Evolutionary conservation across 495 filamentous ascomycete genomes (phyloP), one percentile per base, ranked within the genome.

Genomic region (Penicillium verhagenii): DNA sequence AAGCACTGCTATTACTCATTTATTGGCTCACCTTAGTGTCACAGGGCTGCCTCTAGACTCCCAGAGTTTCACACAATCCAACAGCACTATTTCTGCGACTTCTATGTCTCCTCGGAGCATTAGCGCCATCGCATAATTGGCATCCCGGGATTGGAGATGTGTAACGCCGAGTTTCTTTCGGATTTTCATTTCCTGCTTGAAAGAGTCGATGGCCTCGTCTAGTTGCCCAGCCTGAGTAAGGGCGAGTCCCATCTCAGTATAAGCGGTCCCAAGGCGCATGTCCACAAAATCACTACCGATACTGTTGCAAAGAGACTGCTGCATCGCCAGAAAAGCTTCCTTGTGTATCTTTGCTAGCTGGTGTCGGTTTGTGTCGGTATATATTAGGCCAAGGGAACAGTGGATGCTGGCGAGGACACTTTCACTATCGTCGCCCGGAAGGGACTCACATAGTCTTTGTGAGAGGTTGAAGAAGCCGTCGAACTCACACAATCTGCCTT

Each of bases 391-490:
- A 13, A 65, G 24, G 48, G 50, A 60, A 39, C 57, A 61, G 37
- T 61, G 25, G 43, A 56, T 52, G 23, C 57, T 48, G 47, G 37
- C 46, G 49, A 63, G 59, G 4, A 64, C 2, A 24, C 63, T 58
- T 18, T 56, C 44, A 21, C 63, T 59, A 54, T 68, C 60, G 19
- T 47, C n/a, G 20, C 56, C 21, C 47, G 19, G 50, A 4, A 21
- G 45, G 2, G 46, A 46, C 38, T 38, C 44, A 54, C 54, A 56
- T 26, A 48, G 53, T 4, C 9, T 54, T 26, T 49, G 52, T 4
- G 48, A 59, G 21, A 37, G 54, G 24, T 60, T 55, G 16, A 65
- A 64, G 26, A 63, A 50, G 16, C 47, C 48, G 46, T 66, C 50
- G 29, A 61, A 44, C 24, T 56, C 31, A 1, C 31, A 14, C 9